Percentiles rank a stretch among this genome's conserved stretches.
phyloP scores from a whole-genome alignment of 768 basidiomycete genomes.

The Trametes villosa region DNA sequence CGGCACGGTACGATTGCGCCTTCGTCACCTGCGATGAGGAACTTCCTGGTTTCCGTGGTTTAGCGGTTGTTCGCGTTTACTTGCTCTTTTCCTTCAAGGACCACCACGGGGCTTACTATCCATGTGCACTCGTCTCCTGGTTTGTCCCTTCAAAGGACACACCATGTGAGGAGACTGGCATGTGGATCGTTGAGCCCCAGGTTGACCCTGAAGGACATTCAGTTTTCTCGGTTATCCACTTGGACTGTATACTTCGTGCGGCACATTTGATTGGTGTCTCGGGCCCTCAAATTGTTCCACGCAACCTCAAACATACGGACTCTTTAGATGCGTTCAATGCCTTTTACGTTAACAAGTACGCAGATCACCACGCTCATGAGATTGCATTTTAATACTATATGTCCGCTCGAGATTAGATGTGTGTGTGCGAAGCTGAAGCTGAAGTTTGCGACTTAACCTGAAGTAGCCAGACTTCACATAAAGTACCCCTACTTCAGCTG shows the following conservation, averaged over 20 bases:
- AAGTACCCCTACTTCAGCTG: too few relatives aligned
- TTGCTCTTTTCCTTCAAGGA: slow-evolving; percentile 35
- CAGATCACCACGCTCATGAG: too few relatives aligned
- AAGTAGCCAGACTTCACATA: too few relatives aligned
- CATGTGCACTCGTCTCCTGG: slow-evolving; percentile 3
- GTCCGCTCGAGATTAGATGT: too few relatives aligned
- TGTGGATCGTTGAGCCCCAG: background rate
- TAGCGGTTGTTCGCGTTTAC: slow-evolving; percentile 24
- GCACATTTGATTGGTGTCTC: background rate
- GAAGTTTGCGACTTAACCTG: too few relatives aligned
- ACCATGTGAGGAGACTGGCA: background rate
- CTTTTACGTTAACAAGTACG: too few relatives aligned
- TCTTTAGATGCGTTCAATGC: too few relatives aligned
- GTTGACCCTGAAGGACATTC: background rate
- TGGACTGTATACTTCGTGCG: background rate
- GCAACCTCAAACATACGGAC: too few relatives aligned
- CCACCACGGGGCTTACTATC: background rate
- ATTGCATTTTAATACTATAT: too few relatives aligned
- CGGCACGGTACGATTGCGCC: slow-evolving; percentile 26
- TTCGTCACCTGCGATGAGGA: slow-evolving; percentile 25
- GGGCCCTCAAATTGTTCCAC: background rate
- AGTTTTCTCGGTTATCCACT: background rate
- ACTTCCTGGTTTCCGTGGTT: slow-evolving; percentile 22
- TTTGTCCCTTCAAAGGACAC: background rate
- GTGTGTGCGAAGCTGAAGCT: too few relatives aligned